These are phyloP conservation scores for Rhynchosporium graminicola DNA, from an alignment of 2,329 filamentous ascomycete genomes.

Conservation along the genomic window DNA sequence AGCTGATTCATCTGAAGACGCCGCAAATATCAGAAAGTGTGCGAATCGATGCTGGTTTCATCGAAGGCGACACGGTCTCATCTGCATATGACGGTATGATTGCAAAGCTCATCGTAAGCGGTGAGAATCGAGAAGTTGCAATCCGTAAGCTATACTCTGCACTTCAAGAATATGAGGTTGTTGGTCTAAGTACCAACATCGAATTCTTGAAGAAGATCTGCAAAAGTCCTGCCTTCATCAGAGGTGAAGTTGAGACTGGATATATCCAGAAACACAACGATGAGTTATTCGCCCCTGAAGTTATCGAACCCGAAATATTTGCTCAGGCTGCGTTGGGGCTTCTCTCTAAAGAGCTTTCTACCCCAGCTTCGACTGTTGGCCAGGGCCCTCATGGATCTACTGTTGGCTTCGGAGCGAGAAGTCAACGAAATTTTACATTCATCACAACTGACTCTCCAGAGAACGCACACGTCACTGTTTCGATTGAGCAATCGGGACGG, in stretches of 20 bases:
- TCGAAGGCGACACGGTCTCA: constrained; percentile 87
- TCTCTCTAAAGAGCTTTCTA: constrained; percentile 51
- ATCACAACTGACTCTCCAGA: constrained; percentile 20
- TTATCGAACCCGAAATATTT: constrained; percentile 70
- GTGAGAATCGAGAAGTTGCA: constrained; percentile 73
- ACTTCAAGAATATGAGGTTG: constrained; percentile 86
- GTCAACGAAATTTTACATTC: constrained; percentile 37
- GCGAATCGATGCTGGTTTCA: constrained; percentile 90
- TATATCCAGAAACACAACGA: constrained; percentile 89
- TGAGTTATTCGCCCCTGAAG: constrained; percentile 70
- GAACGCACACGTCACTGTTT: constrained; percentile 29
- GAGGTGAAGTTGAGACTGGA: constrained; percentile 89
- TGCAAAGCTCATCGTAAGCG: constrained; percentile 91
- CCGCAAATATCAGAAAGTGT: constrained; percentile 70
- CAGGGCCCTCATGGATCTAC: constrained; percentile 47
- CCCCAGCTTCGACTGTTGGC: constrained; percentile 31
- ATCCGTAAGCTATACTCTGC: constrained; percentile 81
- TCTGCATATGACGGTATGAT: constrained; percentile 99
- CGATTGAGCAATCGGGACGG: constrained; percentile 36
- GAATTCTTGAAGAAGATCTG: constrained; percentile 93
- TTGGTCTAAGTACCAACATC: constrained; percentile 91
- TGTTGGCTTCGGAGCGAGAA: constrained; percentile 51
- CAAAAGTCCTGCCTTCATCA: constrained; percentile 76
- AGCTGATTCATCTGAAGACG: constrained; percentile 77
- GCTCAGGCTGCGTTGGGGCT: constrained; percentile 84